A percentile compares a stretch with the other conserved stretches of the same genome.
phyloP scores from a whole-genome alignment of 345 rosid genomes.

The Populus tremula region DNA sequence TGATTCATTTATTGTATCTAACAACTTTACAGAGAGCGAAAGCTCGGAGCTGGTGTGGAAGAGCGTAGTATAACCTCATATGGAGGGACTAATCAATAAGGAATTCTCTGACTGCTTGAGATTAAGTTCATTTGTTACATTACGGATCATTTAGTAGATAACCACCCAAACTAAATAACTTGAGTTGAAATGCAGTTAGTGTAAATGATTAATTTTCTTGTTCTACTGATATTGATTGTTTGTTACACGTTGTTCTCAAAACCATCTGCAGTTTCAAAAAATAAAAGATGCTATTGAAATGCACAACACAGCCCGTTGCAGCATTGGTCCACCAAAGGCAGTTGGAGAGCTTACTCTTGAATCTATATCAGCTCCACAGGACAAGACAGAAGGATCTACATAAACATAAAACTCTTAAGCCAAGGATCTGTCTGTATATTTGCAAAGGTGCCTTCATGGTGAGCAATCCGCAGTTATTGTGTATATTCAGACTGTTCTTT shows the following conservation, averaged over 20 bases:
- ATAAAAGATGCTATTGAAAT: slow-evolving; percentile 71
- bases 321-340: slow-evolving; percentile 53
- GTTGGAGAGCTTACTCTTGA: slow-evolving; percentile 60
- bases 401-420: slow-evolving; percentile 12
- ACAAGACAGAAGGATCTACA: slow-evolving; percentile 41
- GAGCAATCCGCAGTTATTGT: slow-evolving; percentile 1
- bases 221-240: neutral
- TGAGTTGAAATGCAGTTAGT: neutral
- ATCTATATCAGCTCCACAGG: slow-evolving; percentile 33
- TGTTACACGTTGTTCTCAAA: neutral
- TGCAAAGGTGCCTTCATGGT: neutral
- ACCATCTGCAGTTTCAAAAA: slow-evolving; percentile 70
- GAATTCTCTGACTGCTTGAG: neutral
- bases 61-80: too few relatives aligned
- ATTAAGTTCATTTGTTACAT: neutral
- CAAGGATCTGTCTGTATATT: slow-evolving; percentile 15
- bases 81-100: neutral
- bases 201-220: neutral
- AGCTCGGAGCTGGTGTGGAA: neutral
- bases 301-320: slow-evolving; percentile 62
- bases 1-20: neutral
- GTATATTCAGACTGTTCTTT: slow-evolving; percentile 23
- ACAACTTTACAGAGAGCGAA: neutral
- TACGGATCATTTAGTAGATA: neutral
- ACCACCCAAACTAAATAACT: neutral